Percentiles rank a stretch among this genome's conserved stretches.
phyloP scores from a whole-genome alignment of 192 early-diverging fungal species.

The Borealophlyctis nickersoniae region DNA sequence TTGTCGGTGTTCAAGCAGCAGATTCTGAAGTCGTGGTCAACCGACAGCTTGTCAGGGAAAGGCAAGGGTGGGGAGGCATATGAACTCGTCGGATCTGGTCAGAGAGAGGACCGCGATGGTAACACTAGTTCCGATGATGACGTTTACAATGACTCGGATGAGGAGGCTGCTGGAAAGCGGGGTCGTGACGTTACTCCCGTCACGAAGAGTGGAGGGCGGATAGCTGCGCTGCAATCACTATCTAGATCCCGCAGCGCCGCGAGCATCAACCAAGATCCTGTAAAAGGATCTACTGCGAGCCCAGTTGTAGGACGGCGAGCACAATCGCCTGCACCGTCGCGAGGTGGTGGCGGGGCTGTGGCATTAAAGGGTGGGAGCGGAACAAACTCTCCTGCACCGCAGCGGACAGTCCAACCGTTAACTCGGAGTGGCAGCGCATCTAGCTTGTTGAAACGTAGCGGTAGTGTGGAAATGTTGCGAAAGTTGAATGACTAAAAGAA shows the following conservation, averaged over 20 bases:
- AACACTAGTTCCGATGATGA: slow-evolving; percentile 8
- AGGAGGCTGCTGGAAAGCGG: neutral
- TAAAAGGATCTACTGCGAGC: too few species aligned
- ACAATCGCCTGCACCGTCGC: slow-evolving; percentile 2
- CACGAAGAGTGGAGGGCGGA: neutral
- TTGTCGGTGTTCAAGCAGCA: slow-evolving; percentile 3
- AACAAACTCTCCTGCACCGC: neutral
- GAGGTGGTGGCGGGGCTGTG: too few species aligned
- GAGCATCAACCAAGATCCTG: too few species aligned
- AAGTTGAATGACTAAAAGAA: slow-evolving; percentile 14
- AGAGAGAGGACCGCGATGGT: too few species aligned
- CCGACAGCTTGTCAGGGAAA: neutral
- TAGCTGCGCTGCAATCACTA: neutral
- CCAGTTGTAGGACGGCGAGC: too few species aligned
- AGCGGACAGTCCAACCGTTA: neutral
- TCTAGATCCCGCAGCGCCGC: neutral
- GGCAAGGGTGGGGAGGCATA: neutral
- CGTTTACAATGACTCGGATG: neutral
- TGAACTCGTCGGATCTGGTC: too few species aligned
- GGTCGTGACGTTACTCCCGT: slow-evolving; percentile 7
- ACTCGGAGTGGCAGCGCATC: slow-evolving; percentile 3
- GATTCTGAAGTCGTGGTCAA: neutral
- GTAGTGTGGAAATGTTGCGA: slow-evolving; percentile 15
- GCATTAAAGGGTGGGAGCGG: too few species aligned
- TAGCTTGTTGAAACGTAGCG: slow-evolving; percentile 19